These are phyloP conservation scores for Globomyces sp. DNA, from an alignment of 371 early-diverging fungal genomes.

Conservation along the genomic window DNA sequence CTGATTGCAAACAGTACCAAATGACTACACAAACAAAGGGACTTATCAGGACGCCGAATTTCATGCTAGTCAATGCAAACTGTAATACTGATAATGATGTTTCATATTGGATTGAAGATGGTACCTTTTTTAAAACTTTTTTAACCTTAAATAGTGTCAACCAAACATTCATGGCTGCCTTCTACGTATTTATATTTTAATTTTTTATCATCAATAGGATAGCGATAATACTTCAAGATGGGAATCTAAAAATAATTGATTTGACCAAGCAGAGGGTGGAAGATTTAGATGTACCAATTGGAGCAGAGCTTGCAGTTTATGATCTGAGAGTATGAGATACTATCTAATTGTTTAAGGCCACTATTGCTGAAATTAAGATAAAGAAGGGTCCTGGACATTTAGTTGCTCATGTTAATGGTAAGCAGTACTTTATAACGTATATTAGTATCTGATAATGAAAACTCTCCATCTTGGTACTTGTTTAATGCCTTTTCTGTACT, in stretches of 20 bases:
- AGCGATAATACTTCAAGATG: slow-evolving; percentile 51
- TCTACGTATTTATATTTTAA: neutral
- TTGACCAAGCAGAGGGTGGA: neutral
- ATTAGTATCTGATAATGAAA: slow-evolving; percentile 30
- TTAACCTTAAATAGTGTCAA: slow-evolving; percentile 5
- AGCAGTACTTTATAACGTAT: neutral
- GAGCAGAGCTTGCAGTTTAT: slow-evolving; percentile 5
- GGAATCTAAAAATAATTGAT: slow-evolving; percentile 35
- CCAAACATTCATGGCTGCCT: slow-evolving; percentile 19
- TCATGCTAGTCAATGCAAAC: slow-evolving; percentile 70
- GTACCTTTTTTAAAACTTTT: neutral
- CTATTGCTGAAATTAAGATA: slow-evolving; percentile 57
- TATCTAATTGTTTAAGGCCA: slow-evolving; percentile 28
- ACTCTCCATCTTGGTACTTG: slow-evolving; percentile 64
- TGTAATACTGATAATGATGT: slow-evolving; percentile 57
- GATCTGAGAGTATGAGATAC: slow-evolving; percentile 8
- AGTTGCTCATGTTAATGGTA: slow-evolving; percentile 59
- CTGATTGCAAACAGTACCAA: slow-evolving; percentile 69
- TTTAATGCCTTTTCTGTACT: slow-evolving; percentile 95
- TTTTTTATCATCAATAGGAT: slow-evolving; percentile 32
- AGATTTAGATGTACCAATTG: neutral
- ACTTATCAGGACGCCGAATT: slow-evolving; percentile 61
- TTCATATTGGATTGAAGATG: slow-evolving; percentile 39
- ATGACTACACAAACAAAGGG: slow-evolving; percentile 63
- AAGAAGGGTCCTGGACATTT: slow-evolving; percentile 63